phyloP scores from a whole-genome alignment of 495 filamentous ascomycete species.

The Thermochaetoides thermophila region DNA sequence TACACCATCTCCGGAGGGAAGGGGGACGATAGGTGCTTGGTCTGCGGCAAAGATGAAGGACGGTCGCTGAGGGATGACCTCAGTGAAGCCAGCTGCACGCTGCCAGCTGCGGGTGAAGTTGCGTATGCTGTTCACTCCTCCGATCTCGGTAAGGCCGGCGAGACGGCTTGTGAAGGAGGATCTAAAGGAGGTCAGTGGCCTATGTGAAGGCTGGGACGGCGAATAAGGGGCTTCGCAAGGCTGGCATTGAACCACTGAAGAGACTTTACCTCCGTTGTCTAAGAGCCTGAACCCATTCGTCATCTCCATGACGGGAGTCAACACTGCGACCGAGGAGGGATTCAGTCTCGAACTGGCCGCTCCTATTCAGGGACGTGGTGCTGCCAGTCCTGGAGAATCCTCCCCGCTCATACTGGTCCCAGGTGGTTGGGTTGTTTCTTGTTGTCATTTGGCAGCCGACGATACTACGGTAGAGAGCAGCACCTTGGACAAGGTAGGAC shows the following conservation, averaged over 20 bases:
- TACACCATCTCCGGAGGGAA: no score
- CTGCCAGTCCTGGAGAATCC: slow-evolving; percentile 23
- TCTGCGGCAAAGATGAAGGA: slow-evolving; percentile 49
- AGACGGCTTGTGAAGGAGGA: slow-evolving; percentile 66
- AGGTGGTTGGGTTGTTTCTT: slow-evolving; percentile 34
- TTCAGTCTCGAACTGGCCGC: slow-evolving; percentile 23
- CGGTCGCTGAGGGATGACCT: slow-evolving; percentile 61
- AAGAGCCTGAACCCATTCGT: slow-evolving; percentile 20
- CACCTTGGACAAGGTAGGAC: no score
- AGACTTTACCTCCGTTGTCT: no score
- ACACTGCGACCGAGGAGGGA: slow-evolving; percentile 25
- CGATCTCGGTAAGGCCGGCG: slow-evolving; percentile 54
- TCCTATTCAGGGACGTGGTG: slow-evolving; percentile 20
- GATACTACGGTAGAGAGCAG: neutral
- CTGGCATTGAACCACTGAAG: no score
- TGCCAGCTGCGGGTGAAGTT: slow-evolving; percentile 94
- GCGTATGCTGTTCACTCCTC: slow-evolving; percentile 84
- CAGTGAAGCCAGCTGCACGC: slow-evolving; percentile 74
- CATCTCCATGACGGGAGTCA: slow-evolving; percentile 15
- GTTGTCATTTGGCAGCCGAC: neutral
- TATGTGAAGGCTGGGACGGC: no score
- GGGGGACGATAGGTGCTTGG: slow-evolving; percentile 17
- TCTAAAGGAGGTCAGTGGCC: slow-evolving; percentile 24
- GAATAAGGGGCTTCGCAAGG: no score
- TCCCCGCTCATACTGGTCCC: slow-evolving; percentile 34